Evolutionary conservation across 495 filamentous ascomycete species (phyloP), one percentile per base, ranked within the genome.

Genomic region (Darksidea phi): DNA sequence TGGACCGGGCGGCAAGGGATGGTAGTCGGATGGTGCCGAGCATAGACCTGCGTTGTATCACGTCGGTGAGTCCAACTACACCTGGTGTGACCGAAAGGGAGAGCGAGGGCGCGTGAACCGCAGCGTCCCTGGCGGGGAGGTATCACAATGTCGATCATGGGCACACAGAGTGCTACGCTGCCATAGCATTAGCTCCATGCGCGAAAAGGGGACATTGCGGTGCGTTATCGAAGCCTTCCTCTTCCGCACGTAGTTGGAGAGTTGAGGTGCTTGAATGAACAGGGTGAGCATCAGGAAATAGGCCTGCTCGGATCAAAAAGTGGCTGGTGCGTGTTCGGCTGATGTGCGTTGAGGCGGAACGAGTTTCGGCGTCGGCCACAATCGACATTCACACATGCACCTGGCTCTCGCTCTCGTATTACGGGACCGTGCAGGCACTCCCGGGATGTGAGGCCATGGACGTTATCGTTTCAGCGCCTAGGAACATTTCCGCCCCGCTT

Each of bases 31-130:
- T 55, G 56, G 32, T 57, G 57, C 63, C 57, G 63, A 65, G 63
- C 28, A 61, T 52, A 23, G 51, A 34, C 56, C 48, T 45, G 49
- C 42, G 48, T 28, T 25, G 50, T 50, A 51, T 41, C 32, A 46
- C 57, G 50, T 20, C 10, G 45, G 51, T 38, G 63, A 57, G 52
- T 66, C 46, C 43, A 13, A 25, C 12, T 60, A 56, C 51, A 50
- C 34, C 45, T 65, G 45, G 62, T 65, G 50, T 50, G 21, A 65
- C 63, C 48, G n/a, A 38, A 66, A 49, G 24, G 51, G 57, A 60
- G 57, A 26, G 56, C 18, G 55, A 55, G 38, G 34, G 45, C 41
- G 15, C 45, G 12, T 54, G 34, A 56, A 48, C 28, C 8, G 36
- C 54, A 37, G 50, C 4, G 48, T 11, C 46, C 43, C 13, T 17